These are phyloP conservation scores for Xylaria sp. DNA, from an alignment of 2,329 filamentous ascomycete genomes.

Conservation along the genomic window DNA sequence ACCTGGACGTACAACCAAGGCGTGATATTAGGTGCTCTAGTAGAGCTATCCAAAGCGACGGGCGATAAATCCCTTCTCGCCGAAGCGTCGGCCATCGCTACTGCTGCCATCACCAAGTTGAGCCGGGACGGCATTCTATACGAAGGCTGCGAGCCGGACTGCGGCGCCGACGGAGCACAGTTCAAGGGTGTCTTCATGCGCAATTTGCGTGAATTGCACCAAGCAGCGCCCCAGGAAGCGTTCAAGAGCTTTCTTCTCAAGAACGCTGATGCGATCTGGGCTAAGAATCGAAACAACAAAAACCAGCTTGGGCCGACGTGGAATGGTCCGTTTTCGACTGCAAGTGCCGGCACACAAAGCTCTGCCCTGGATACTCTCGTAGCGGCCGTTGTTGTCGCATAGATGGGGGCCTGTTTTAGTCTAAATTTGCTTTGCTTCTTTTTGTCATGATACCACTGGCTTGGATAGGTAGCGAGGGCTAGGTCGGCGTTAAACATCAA, in stretches of 20 bases:
- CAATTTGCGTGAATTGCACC: constrained; percentile 63
- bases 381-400: constrained; percentile 38
- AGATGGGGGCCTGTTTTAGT: constrained; percentile 11
- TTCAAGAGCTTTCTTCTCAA: constrained; percentile 48
- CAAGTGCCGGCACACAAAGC: constrained; percentile 39
- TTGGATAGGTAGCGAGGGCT: background rate
- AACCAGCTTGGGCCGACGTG: constrained; percentile 40
- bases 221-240: constrained; percentile 49
- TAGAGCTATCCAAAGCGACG: constrained; percentile 54
- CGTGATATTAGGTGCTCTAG: constrained; percentile 57
- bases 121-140: constrained; percentile 55
- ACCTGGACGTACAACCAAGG: constrained; percentile 64
- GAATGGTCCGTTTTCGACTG: constrained; percentile 38
- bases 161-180: constrained; percentile 58
- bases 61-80: constrained; percentile 48
- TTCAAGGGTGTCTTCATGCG: constrained; percentile 76
- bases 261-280: constrained; percentile 45
- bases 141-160: constrained; percentile 60
- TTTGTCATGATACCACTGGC: constrained; percentile 25
- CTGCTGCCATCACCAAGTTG: constrained; percentile 54
- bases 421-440: background rate
- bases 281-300: constrained; percentile 41
- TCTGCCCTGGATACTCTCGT: constrained; percentile 41
- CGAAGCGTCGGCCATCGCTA: constrained; percentile 54
- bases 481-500: constrained; percentile 10